phyloP scores from a whole-genome alignment of 2,329 filamentous ascomycete genomes.

The Neonectria punicea region DNA sequence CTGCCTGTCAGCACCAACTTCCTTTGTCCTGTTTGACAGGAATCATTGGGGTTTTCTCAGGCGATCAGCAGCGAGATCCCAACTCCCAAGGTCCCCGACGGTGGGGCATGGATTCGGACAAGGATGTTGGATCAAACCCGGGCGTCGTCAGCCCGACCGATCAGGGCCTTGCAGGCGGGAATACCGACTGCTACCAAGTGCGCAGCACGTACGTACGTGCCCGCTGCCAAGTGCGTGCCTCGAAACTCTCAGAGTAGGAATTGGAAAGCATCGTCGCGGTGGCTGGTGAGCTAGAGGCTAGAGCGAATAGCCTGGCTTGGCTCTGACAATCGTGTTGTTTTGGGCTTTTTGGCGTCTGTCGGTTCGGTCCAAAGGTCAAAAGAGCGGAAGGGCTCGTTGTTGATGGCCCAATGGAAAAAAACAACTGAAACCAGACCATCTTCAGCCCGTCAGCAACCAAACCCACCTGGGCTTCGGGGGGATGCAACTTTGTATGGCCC shows the following conservation, averaged over 20 bases:
- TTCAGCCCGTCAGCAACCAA: conserved; percentile 24
- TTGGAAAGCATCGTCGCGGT: neutral
- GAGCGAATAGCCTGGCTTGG: neutral
- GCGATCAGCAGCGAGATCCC: conserved; percentile 19
- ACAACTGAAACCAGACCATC: conserved; percentile 21
- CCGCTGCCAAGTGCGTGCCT: too few species aligned
- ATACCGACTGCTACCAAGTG: neutral
- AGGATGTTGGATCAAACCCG: conserved; percentile 19
- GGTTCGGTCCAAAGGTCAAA: neutral
- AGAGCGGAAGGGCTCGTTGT: neutral
- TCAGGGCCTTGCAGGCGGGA: conserved; percentile 24
- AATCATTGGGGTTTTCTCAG: conserved; percentile 1
- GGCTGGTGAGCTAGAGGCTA: neutral
- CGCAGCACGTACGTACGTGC: too few species aligned
- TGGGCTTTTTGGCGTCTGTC: neutral
- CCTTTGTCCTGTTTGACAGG: neutral
- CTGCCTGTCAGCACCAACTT: conserved; percentile 24
- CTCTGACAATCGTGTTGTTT: neutral
- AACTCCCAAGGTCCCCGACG: conserved; percentile 24
- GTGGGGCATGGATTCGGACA: conserved; percentile 20
- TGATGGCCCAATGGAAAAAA: neutral
- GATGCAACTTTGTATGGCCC: conserved; percentile 4
- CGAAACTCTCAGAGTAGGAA: neutral
- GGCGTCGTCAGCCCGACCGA: conserved; percentile 41
- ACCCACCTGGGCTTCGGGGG: conserved; percentile 12